These are phyloP conservation scores for Cercophora scortea DNA, from an alignment of 495 filamentous ascomycete species.

Conservation along the genomic window DNA sequence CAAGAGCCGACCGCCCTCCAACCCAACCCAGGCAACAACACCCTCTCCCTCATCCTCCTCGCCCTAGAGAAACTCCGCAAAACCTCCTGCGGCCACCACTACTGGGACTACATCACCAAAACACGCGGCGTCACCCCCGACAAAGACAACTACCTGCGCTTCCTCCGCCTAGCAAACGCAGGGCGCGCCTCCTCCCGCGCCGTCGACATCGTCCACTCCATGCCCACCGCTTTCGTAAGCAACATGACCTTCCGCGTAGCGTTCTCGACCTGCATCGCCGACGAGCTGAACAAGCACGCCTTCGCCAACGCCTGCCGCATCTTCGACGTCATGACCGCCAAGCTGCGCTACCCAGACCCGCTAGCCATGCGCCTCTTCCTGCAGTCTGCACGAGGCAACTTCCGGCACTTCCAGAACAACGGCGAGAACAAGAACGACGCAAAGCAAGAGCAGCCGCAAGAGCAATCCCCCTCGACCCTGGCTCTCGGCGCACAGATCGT, in stretches of 20 bases:
- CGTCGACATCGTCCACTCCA: constrained; percentile 44
- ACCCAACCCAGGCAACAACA: constrained; percentile 54
- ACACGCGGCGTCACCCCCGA: constrained; percentile 57
- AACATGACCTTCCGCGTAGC: constrained; percentile 61
- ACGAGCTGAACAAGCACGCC: constrained; percentile 59
- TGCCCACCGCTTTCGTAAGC: constrained; percentile 32
- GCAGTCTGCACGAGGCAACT: constrained; percentile 26
- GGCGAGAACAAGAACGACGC: constrained; percentile 2
- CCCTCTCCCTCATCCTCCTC: constrained; percentile 60
- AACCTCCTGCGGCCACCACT: constrained; percentile 45
- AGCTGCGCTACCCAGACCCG: constrained; percentile 35
- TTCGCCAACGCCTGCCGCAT: constrained; percentile 50
- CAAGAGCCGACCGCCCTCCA: constrained; percentile 9
- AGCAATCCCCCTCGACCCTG: constrained; percentile 5
- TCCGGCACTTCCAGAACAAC: constrained; percentile 11
- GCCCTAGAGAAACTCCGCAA: constrained; percentile 47
- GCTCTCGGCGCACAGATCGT: constrained; percentile 26
- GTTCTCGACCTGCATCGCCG: constrained; percentile 58
- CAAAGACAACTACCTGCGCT: constrained; percentile 52
- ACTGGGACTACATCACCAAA: constrained; percentile 66
- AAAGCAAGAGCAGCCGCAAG: too few relatives aligned
- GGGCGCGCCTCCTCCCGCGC: constrained; percentile 51
- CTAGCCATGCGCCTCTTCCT: constrained; percentile 30
- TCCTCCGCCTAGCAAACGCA: constrained; percentile 58
- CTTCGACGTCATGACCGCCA: constrained; percentile 46